Conservation (phyloP, 2,329 filamentous ascomycete genomes). For the Talaromyces albobiverticillius region DNA sequence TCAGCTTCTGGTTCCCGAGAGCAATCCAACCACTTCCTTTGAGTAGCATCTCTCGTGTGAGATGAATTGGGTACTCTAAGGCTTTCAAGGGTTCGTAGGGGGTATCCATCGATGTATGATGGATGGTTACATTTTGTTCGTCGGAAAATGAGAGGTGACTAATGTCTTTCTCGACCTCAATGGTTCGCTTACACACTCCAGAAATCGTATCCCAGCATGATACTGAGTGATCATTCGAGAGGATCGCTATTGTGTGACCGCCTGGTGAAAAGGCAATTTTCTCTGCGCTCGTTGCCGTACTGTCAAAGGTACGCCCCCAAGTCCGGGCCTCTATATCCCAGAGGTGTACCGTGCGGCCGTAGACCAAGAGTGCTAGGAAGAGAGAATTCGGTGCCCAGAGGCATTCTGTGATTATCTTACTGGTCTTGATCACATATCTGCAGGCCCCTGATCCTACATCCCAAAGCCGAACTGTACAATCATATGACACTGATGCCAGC, state of each 20-base stretch:
- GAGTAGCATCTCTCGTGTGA: too few relatives aligned
- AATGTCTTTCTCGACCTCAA: constrained; percentile 12
- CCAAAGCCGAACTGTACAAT: constrained; percentile 15
- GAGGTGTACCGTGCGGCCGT: constrained; percentile 14
- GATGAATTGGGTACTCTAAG: too few relatives aligned
- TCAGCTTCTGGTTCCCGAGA: too few relatives aligned
- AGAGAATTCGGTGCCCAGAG: constrained; percentile 26
- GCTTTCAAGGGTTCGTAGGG: too few relatives aligned
- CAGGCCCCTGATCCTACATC: constrained; percentile 11
- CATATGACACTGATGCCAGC: constrained; percentile 4
- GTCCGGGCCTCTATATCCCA: constrained; percentile 17
- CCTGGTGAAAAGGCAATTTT: constrained; percentile 21
- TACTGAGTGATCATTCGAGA: constrained; percentile 3
- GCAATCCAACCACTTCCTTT: too few relatives aligned
- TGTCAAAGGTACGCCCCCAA: constrained; percentile 12
- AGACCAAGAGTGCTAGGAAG: constrained; percentile 18
- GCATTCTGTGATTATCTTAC: constrained; percentile 17
- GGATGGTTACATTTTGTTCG: too few relatives aligned
- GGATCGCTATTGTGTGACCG: constrained; percentile 10
- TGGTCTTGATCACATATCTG: constrained; percentile 22
- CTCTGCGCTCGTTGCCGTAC: constrained; percentile 9
- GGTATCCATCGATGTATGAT: too few relatives aligned
- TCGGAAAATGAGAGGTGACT: too few relatives aligned
- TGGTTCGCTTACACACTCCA: constrained; percentile 18
- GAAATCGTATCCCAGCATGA: constrained; percentile 17